phyloP scores from a whole-genome alignment of 805 yeast species.

The Metschnikowia koreensis region DNA sequence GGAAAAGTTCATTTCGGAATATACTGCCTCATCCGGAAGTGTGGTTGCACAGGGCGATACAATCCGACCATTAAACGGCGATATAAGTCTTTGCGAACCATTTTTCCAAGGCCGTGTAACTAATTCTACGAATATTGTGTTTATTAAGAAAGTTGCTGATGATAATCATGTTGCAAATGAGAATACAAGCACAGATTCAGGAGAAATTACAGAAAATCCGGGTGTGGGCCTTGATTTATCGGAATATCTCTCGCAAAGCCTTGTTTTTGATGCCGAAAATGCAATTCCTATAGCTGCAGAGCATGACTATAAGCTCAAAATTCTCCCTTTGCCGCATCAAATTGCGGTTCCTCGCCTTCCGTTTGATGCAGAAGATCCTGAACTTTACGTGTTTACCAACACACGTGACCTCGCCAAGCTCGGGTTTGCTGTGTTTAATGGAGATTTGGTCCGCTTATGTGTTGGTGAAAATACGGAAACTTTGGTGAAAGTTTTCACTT shows the following conservation, averaged over 20 bases:
- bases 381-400: conserved; percentile 41
- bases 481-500: conserved; percentile 50
- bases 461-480: conserved; percentile 11
- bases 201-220: neutral
- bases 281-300: neutral
- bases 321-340: conserved; percentile 30
- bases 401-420: conserved; percentile 47
- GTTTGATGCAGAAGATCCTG: conserved; percentile 35
- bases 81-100: conserved; percentile 66
- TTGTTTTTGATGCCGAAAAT: conserved; percentile 18
- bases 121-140: conserved; percentile 48
- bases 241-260: conserved; percentile 30
- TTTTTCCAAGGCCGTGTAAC: conserved; percentile 61
- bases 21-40: conserved; percentile 21
- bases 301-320: conserved; percentile 18
- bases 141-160: conserved; percentile 36
- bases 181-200: neutral
- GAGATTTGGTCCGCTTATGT: conserved; percentile 53
- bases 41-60: conserved; percentile 43
- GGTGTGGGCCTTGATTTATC: conserved; percentile 30
- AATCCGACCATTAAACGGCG: conserved; percentile 46
- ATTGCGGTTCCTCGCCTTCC: conserved; percentile 22
- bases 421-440: conserved; percentile 64
- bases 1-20: conserved; percentile 29
- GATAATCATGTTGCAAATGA: neutral